phyloP scores from a whole-genome alignment of 2,329 filamentous ascomycete species.

The Fusarium sp. region DNA sequence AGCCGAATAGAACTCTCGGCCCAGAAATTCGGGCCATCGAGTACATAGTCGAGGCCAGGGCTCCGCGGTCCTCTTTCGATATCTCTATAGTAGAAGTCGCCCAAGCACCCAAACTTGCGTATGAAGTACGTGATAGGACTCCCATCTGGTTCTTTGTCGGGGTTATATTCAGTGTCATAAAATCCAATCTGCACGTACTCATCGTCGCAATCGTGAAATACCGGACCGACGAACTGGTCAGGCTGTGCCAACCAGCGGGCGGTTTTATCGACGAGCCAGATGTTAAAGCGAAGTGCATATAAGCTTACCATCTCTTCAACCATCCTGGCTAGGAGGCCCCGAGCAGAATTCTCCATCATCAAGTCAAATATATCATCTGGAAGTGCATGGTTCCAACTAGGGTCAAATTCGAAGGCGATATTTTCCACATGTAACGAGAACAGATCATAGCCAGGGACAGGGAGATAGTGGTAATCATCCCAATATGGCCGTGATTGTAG shows the following conservation, averaged over 20 bases:
- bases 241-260: not conserved
- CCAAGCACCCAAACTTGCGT: not conserved
- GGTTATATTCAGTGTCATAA: not conserved
- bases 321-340: not conserved
- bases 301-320: rapidly evolving
- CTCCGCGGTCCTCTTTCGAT: not conserved
- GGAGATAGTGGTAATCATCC: not conserved
- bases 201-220: not conserved
- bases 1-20: not conserved
- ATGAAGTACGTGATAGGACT: not conserved
- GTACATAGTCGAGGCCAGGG: not conserved
- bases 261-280: slow-evolving; percentile 15
- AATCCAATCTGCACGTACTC: slow-evolving; percentile 6
- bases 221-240: not conserved
- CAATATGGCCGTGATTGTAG: no score
- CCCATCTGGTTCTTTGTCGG: not conserved
- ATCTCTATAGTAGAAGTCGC: not conserved
- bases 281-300: rapidly evolving
- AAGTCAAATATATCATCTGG: not conserved
- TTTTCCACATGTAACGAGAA: not conserved
- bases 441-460: not conserved
- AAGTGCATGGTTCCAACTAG: slow-evolving; percentile 1
- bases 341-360: not conserved
- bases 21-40: not conserved
- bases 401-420: slow-evolving; percentile 1